Evolutionary conservation across 257 asterid genomes (phyloP), one percentile per base, ranked within the genome.

Genomic region (Primulina huaijiensis): DNA sequence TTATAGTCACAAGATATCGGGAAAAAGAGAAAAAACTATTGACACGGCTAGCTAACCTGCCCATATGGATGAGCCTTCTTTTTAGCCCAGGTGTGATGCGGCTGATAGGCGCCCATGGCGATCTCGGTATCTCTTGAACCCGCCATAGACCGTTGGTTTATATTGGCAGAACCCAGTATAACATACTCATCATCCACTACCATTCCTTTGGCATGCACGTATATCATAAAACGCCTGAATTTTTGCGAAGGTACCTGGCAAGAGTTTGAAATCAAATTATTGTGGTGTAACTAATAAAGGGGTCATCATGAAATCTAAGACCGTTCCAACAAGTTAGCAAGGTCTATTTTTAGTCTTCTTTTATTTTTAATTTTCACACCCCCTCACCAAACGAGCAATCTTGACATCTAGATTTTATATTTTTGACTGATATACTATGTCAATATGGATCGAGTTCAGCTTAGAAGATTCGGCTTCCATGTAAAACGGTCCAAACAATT

Each of bases 51-150:
- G 23, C 75, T 31, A 77, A 89, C 96, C 95, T 90, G 95, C 62
- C 95, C 95, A 17, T 20, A 72, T 8, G 97, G 95, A 78, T 76
- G 87, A 34, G 69, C 75, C 69, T 78, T 73, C 74, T 80, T 83
- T 72, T 80, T 74, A 9, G 73, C 74, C 97, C 93, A 88, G 30
- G 89, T 86, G 81, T 90, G 78, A 78, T 82, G 81, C 20, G 95
- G 95, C 75, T 88, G 95, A 77, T 88, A 90, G 8, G 95, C 91
- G 1, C 97, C 97, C 95, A 90, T 86, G 27, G 97, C 97, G 27
- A 90, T 90, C 82, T 90, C 96, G 0, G 95, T 90, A 78, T 90
- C 97, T 78, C 97, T 84, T 16, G 92, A 88, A 31, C 97, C 97
- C 62, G 88, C 95, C 97, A 90, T 88, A 3, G 97, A 90, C 64